phyloP scores from a whole-genome alignment of 31 red algal genomes.

The Pterothamnion heteromorphum region DNA sequence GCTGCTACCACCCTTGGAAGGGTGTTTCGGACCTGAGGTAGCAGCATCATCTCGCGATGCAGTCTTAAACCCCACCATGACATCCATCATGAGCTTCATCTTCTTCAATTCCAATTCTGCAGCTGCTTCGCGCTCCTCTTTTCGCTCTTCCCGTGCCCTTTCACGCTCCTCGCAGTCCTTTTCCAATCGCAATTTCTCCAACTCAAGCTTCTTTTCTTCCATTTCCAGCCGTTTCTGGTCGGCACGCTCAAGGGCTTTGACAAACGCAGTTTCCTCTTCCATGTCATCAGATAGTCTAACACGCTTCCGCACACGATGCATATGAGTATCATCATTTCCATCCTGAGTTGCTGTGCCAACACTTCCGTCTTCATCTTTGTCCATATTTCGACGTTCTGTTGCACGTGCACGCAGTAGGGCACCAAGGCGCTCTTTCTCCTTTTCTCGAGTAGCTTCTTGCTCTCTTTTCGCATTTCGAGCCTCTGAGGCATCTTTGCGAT shows the following conservation, averaged over 20 bases:
- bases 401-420: not conserved
- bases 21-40: not conserved
- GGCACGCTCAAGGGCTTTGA: not conserved
- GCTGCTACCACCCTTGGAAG: not conserved
- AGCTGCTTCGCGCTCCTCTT: not conserved
- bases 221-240: not conserved
- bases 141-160: not conserved
- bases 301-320: no score
- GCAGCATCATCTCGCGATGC: not conserved
- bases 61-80: not conserved
- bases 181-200: not conserved
- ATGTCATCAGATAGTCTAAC: not conserved
- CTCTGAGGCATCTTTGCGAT: not conserved
- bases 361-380: not conserved
- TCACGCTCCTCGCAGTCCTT: not conserved
- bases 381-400: not conserved
- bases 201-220: not conserved
- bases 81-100: not conserved
- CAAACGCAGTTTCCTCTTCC: not conserved
- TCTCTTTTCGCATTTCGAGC: not conserved
- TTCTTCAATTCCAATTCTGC: conserved; percentile 19
- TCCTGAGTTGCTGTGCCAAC: not conserved
- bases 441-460: not conserved
- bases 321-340: not conserved
- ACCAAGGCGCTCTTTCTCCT: not conserved